These are phyloP conservation scores for Thalassia testudinum DNA, from an alignment of 116 monocot species.

Conservation along the genomic window DNA sequence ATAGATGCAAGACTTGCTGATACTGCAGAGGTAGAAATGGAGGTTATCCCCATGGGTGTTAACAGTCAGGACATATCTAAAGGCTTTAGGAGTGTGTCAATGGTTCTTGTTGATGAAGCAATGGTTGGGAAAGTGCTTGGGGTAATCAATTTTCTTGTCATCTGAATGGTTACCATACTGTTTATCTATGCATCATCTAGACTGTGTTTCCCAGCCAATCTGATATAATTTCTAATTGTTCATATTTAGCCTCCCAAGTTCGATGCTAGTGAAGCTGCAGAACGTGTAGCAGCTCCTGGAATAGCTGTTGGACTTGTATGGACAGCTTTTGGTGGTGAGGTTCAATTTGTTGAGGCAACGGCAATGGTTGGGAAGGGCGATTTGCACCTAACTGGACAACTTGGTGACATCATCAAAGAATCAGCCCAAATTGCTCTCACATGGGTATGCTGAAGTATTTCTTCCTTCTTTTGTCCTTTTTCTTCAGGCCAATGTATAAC, in stretches of 20 bases:
- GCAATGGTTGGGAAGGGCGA: slow-evolving; percentile 83
- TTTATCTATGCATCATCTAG: not conserved
- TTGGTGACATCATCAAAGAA: slow-evolving; percentile 99
- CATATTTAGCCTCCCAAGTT: slow-evolving; percentile 67
- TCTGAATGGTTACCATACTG: not conserved
- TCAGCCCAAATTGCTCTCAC: slow-evolving; percentile 97
- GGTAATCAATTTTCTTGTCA: slow-evolving; percentile 25
- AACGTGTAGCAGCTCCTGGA: slow-evolving; percentile 67
- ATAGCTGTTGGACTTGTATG: slow-evolving; percentile 92
- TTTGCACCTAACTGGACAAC: slow-evolving; percentile 91
- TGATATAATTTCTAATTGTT: slow-evolving; percentile 3
- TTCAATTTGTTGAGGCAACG: slow-evolving; percentile 94
- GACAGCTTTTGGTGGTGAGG: slow-evolving; percentile 94
- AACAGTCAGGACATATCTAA: slow-evolving; percentile 53
- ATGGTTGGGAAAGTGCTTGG: slow-evolving; percentile 96
- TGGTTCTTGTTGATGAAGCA: slow-evolving; percentile 60
- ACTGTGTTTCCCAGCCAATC: not conserved
- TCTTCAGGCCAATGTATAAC: too few relatives aligned
- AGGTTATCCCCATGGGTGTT: slow-evolving; percentile 75
- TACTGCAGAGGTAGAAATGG: slow-evolving; percentile 92
- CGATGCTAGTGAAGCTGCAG: slow-evolving; percentile 73
- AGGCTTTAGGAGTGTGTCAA: slow-evolving; percentile 27
- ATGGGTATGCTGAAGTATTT: slow-evolving; percentile 43
- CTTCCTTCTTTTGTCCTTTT: too few relatives aligned
- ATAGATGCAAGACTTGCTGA: slow-evolving; percentile 67